Evolutionary conservation across 768 basidiomycete genomes (phyloP), one percentile per base, ranked within the genome.

Genomic region (Mycena belliarum): DNA sequence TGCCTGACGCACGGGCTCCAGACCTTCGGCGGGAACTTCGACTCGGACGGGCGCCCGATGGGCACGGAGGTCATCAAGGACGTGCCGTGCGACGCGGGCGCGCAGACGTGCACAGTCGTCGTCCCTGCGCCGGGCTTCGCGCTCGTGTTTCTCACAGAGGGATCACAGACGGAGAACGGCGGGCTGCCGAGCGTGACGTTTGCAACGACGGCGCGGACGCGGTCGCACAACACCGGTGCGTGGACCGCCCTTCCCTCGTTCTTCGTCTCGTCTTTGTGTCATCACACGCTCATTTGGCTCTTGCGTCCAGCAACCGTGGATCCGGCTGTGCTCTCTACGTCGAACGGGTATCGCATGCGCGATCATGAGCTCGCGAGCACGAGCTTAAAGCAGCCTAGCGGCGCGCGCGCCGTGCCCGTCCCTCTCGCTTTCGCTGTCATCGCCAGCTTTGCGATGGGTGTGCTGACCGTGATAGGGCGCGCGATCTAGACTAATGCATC

Each of bases 21-120:
- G 82, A 88, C 86, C 0, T 82, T 85, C 49, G 86, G 86, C 6
- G 79, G 77, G 44, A 74, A 74, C 35, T 86, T 87, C 61, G 74
- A 81, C 55, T 85, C 83, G 1, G 89, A 93, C 64, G 91, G 91
- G 1, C 80, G 85, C 41, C 80, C 85, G 24, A 73, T 75, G 50
- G 89, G 88, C 44, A 61, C 67, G 0, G 74, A 83, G 38, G 70
- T 79, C 54, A 78, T 91, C 15, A 73, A 80, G 57, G 85, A 79
- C 1, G 77, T 92, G 42, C 57, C 69, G 10, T 94, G 91, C 63
- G 77, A 88, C 66, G 72, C 75, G 33, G 68, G 69, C 6, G 72
- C 74, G 45, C 79, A 82, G 61, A 73, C 74, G 0, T 93, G 91
- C 68, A 63, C 70, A 15, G 75, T 93, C 49, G 76, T 77, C 6